Percentiles rank a stretch among this genome's conserved stretches.
phyloP scores from a whole-genome alignment of 2,329 filamentous ascomycete genomes.

The Pseudomassariella vexata region DNA sequence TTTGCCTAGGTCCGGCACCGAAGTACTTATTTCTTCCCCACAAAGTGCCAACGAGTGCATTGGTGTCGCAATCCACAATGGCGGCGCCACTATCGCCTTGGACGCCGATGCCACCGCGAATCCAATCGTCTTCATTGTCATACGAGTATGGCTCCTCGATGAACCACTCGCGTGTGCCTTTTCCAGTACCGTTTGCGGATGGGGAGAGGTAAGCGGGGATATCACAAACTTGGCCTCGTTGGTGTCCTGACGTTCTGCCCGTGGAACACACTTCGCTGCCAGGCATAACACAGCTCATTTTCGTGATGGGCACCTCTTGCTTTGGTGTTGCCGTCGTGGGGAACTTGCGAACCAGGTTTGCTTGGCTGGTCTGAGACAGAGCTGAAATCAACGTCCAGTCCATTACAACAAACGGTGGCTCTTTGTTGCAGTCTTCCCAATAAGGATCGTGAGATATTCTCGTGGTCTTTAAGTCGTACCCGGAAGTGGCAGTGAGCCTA shows the following conservation, averaged over 20 bases:
- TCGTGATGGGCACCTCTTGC: slow-evolving; percentile 25
- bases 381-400: slow-evolving; percentile 38
- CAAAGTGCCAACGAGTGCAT: slow-evolving; percentile 34
- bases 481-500: slow-evolving; percentile 32
- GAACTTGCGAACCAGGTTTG: slow-evolving; percentile 35
- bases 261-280: slow-evolving; percentile 31
- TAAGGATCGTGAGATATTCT: slow-evolving; percentile 37
- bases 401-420: slow-evolving; percentile 34
- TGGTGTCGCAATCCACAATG: slow-evolving; percentile 33
- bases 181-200: slow-evolving; percentile 30
- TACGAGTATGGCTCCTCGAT: slow-evolving; percentile 31
- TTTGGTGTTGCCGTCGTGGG: slow-evolving; percentile 27
- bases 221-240: slow-evolving; percentile 35
- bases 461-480: slow-evolving; percentile 35
- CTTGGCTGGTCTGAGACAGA: slow-evolving; percentile 23
- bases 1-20: slow-evolving; percentile 32
- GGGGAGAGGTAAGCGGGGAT: slow-evolving; percentile 34
- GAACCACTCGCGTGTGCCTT: slow-evolving; percentile 39
- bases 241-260: slow-evolving; percentile 36
- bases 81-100: slow-evolving; percentile 38
- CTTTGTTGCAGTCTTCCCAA: slow-evolving; percentile 35
- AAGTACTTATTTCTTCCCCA: slow-evolving; percentile 39
- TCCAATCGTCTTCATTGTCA: slow-evolving; percentile 38
- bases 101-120: slow-evolving; percentile 38
- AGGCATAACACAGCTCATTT: slow-evolving; percentile 25